phyloP scores from a whole-genome alignment of 2,329 filamentous ascomycete genomes.

The Pseudogymnoascus sp. region DNA sequence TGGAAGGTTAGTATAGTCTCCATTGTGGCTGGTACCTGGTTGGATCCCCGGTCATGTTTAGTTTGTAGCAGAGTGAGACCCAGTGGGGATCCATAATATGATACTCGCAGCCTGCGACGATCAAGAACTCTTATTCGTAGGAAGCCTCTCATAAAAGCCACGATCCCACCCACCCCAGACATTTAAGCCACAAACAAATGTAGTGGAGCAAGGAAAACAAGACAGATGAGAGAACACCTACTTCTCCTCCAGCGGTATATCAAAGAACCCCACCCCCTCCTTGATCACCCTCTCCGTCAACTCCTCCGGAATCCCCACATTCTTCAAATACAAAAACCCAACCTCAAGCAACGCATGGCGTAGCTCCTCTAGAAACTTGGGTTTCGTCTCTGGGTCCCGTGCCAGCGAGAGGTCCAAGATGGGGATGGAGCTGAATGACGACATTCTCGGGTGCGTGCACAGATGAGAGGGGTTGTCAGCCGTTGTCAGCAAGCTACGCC shows the following conservation, averaged over 20 bases:
- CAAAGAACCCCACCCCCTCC: constrained; percentile 68
- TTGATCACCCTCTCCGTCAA: constrained; percentile 59
- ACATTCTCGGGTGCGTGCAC: constrained; percentile 21
- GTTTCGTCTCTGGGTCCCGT: constrained; percentile 57
- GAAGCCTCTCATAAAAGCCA: background rate
- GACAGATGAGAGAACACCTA: constrained; percentile 29
- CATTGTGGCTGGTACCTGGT: background rate
- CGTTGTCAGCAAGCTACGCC: background rate
- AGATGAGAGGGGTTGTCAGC: background rate
- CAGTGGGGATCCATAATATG: background rate
- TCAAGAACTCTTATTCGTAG: background rate
- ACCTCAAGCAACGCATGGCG: constrained; percentile 74
- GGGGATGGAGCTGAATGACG: constrained; percentile 66
- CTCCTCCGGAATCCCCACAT: constrained; percentile 63
- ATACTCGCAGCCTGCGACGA: background rate
- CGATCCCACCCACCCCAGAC: background rate
- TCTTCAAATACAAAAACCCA: constrained; percentile 81
- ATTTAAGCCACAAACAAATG: background rate
- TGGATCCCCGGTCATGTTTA: too few relatives aligned
- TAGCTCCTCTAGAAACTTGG: constrained; percentile 62
- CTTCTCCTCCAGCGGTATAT: constrained; percentile 71
- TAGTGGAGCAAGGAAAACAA: background rate
- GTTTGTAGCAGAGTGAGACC: too few relatives aligned
- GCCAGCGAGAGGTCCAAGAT: constrained; percentile 69
- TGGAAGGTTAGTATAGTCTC: background rate